phyloP scores from a whole-genome alignment of 495 filamentous ascomycete genomes.

The Elaphomyces granulatus region DNA sequence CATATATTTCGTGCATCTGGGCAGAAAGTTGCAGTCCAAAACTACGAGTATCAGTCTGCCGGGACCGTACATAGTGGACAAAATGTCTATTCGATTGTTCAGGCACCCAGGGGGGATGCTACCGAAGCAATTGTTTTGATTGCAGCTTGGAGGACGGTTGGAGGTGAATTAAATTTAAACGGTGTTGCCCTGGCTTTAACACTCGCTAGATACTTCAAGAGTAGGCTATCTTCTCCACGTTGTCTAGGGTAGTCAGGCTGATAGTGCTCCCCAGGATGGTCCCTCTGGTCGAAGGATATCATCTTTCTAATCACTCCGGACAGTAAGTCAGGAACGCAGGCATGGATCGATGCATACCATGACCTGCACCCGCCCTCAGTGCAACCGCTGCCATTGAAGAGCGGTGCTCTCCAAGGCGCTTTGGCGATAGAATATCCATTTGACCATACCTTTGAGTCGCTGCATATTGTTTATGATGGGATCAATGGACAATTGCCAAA shows the following conservation, averaged over 20 bases:
- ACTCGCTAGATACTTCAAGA: conserved; percentile 84
- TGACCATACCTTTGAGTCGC: conserved; percentile 62
- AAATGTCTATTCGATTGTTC: conserved; percentile 91
- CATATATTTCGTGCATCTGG: conserved; percentile 62
- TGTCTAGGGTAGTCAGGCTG: conserved; percentile 6
- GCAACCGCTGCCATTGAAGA: conserved; percentile 73
- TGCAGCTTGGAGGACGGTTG: conserved; percentile 74
- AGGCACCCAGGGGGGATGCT: conserved; percentile 91
- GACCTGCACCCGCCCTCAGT: conserved; percentile 61
- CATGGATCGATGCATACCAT: conserved; percentile 97
- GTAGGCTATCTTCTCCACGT: conserved; percentile 24
- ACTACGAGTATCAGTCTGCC: conserved; percentile 61
- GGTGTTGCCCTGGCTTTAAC: conserved; percentile 77
- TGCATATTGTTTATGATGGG: conserved; percentile 91
- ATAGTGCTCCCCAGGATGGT: conserved; percentile 51
- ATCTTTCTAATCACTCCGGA: conserved; percentile 83
- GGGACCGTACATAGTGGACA: conserved; percentile 64
- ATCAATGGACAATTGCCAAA: conserved; percentile 94
- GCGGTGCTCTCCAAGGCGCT: conserved; percentile 83
- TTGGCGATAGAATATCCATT: conserved; percentile 88
- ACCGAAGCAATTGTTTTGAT: conserved; percentile 93
- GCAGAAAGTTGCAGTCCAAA: conserved; percentile 73
- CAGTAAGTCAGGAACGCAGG: conserved; percentile 80
- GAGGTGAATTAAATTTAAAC: conserved; percentile 66
- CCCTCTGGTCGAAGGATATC: conserved; percentile 96